Evolutionary conservation across 257 asterid genomes (phyloP), one percentile per base, ranked within the genome.

Genomic region (Gentiana straminea): DNA sequence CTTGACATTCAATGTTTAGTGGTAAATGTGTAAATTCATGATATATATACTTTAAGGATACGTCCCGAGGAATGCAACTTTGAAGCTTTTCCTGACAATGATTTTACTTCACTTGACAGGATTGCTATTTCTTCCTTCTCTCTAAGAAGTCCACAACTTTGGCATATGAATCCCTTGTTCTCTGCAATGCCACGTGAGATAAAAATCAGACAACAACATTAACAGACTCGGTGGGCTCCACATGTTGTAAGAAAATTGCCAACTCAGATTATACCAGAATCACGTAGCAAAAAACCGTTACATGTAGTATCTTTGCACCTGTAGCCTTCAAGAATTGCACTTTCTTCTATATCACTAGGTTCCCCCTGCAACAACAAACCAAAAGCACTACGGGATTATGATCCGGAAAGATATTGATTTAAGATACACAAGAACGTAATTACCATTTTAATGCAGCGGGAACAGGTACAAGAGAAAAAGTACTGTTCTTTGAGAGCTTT

Each of bases 401-500:
- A 59, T 50, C 51, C 32, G 65, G 37, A 66, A 47, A 49, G 39
- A 52, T 41, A 49, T 55, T 0, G 33, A 10, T 49, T 15, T 51
- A 12, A 35, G 37, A 38, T 39, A 15, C 56, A 73, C 10, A 13
- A 12, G 12, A 11, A 13, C 2, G 7, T 35, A 0, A 10, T 11
- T 81, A 92, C 98, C 98, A 80, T 52, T 63, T 78, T 73, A 68
- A 66, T 63, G 83, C 98, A 92, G 57, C 85, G 79, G 55, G 86
- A 66, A 71, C 98, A 92, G 65, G 79, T 51, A 67, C 98, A 92
- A 51, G 81, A 62, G 75, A 92, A 92, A 70, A 79, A 82, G 75
- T 92, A 92, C 58, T 92, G 98, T 63, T 88, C 94, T 79, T 82
- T 85, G 64, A 92, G 94, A 62, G 93, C 69, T 72, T 88, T 81